Evolutionary conservation across 2,329 filamentous ascomycete genomes (phyloP).

Genomic region (Xenoacremonium recifei): DNA sequence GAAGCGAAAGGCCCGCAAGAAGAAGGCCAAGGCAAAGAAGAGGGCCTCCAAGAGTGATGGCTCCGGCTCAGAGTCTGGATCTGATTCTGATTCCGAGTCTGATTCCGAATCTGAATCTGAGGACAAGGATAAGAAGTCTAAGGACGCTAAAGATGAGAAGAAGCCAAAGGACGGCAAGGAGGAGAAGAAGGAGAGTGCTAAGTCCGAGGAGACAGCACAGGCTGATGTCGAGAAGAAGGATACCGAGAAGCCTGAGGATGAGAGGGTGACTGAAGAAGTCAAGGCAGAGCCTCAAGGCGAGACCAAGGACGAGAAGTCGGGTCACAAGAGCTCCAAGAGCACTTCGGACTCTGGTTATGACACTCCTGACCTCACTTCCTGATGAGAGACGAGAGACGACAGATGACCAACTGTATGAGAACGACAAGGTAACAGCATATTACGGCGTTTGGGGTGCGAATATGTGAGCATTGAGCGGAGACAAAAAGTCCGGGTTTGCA

Average conservation of each 20-base stretch:
- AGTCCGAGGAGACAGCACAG: constrained; percentile 4
- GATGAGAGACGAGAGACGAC: constrained; percentile 10
- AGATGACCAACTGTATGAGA: constrained; percentile 1
- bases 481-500: no score
- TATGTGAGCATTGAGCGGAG: no score
- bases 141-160: constrained; percentile 12
- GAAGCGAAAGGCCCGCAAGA: constrained; percentile 17
- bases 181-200: constrained; percentile 1
- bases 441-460: background rate
- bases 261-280: background rate
- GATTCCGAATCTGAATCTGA: constrained; percentile 22
- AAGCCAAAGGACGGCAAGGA: constrained; percentile 6
- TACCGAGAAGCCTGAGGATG: constrained; percentile 2
- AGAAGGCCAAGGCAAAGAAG: constrained; percentile 18
- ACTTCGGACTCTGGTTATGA: constrained; percentile 35
- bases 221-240: constrained; percentile 11
- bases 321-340: constrained; percentile 24
- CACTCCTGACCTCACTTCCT: constrained; percentile 22
- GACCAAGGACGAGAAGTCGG: background rate
- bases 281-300: background rate
- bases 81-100: constrained; percentile 21
- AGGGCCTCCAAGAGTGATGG: constrained; percentile 4
- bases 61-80: constrained; percentile 10
- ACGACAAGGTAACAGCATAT: background rate
- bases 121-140: constrained; percentile 16